Evolutionary conservation across 1,284 basidiomycete species (phyloP), one percentile per base, ranked within the genome.

Genomic region (Cryptococcus sp.): DNA sequence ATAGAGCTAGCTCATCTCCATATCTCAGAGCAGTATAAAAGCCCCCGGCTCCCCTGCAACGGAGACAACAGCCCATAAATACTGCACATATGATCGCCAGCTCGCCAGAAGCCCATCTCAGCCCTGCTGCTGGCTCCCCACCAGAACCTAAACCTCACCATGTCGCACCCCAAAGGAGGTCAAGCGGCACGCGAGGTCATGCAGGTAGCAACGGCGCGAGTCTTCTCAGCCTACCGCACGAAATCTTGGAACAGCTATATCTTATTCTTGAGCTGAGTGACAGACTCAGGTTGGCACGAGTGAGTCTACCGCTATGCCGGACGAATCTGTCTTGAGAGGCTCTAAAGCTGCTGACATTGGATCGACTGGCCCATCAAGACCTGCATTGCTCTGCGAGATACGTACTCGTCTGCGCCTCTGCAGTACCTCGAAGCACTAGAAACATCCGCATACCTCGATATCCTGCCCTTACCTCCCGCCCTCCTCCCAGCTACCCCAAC

Each of bases 201-300:
- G 42, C 20, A 44, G 42, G 18, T 18, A 44, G 42, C 23, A 44
- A 2, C 23, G 7, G 28, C 5, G 28, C 28, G 28, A 9, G 28
- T 33, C 15, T 61, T 23, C 46, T 61, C 1, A 42, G 43, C 39
- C 44, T 73, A 3, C 71, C 71, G 7, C 62, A 62, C 9, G 71
- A 73, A 51, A 62, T 73, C 0, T 35, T 72, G 21, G 64, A 65
- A 43, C 61, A 64, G 46, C 48, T 73, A 9, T 68, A 59, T 35
- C 42, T 66, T 8, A 18, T 39, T 8, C 55, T 71, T 15, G 36
- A 40, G 23, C 50, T 68, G 6, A 46, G 40, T 11, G 68, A 67
- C 12, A 50, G 67, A 8, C 52, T 68, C 6, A 7, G 20, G 0
- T 53, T 68, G 16, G 39, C 57, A n/a, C 52, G 55, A 47, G 71